A percentile compares a stretch with the other conserved stretches of the same genome.
Evolutionary conservation across 2,329 filamentous ascomycete species (phyloP).

Genomic region (Claviceps sorghi): DNA sequence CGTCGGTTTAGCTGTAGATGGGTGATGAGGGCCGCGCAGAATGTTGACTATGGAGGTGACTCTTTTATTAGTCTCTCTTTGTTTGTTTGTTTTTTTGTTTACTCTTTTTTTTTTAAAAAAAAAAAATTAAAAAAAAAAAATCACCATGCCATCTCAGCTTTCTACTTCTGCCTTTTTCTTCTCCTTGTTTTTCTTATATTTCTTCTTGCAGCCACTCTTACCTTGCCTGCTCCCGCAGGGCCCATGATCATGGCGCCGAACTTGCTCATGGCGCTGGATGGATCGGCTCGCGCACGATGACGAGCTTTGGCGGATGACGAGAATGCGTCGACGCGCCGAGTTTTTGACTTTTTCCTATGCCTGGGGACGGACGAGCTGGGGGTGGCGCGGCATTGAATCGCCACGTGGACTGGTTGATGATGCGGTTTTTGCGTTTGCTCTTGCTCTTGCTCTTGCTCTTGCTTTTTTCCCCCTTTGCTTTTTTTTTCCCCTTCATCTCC

Average conservation of each 20-base stretch:
- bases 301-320: neutral
- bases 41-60: slow-evolving; percentile 56
- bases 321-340: neutral
- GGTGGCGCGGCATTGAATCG: neutral
- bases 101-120: slow-evolving; percentile 15
- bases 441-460: neutral
- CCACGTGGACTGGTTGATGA: neutral
- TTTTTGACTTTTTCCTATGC: neutral
- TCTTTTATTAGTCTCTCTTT: neutral
- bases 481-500: no score
- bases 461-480: no score
- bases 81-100: neutral
- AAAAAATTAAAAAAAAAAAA: no score
- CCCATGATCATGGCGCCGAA: slow-evolving; percentile 94
- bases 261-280: slow-evolving; percentile 57
- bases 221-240: slow-evolving; percentile 87
- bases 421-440: neutral
- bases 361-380: neutral
- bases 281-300: slow-evolving; percentile 8
- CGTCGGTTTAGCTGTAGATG: slow-evolving; percentile 80
- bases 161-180: no score
- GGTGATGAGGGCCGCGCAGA: slow-evolving; percentile 85
- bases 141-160: no score
- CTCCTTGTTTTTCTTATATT: no score
- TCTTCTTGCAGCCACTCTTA: slow-evolving; percentile 19